Evolutionary conservation across 2,329 filamentous ascomycete species (phyloP).

Genomic region (Apiospora rasikravindrae): DNA sequence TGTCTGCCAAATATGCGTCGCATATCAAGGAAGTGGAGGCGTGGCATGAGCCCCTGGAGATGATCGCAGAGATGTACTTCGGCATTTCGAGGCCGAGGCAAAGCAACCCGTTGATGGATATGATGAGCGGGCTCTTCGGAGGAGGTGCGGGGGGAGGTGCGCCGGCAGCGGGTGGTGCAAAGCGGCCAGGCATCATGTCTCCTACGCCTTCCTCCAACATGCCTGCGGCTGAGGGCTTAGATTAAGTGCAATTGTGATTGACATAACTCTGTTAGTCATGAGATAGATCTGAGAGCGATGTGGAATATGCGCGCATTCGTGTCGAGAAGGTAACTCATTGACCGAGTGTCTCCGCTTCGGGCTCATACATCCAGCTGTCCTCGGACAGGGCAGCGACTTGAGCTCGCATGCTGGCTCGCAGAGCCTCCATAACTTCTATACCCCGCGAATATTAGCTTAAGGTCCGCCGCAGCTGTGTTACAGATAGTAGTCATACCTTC

Average conservation of each 20-base stretch:
- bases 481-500: constrained; percentile 57
- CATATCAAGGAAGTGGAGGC: constrained; percentile 77
- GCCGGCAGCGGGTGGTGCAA: constrained; percentile 33
- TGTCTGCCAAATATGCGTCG: constrained; percentile 79
- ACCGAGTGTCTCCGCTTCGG: constrained; percentile 58
- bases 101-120: constrained; percentile 92
- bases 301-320: constrained; percentile 2
- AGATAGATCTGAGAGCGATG: background rate
- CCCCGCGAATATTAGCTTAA: constrained; percentile 3
- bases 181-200: constrained; percentile 49
- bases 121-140: constrained; percentile 96
- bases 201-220: constrained; percentile 45
- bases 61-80: constrained; percentile 97
- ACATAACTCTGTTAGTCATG: background rate
- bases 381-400: constrained; percentile 78
- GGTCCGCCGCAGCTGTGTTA: background rate
- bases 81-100: constrained; percentile 86
- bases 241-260: constrained; percentile 45
- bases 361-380: constrained; percentile 91
- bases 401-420: constrained; percentile 71
- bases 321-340: constrained; percentile 33
- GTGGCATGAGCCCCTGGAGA: constrained; percentile 84
- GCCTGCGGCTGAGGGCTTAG: constrained; percentile 64
- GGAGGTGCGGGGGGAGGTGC: constrained; percentile 68
- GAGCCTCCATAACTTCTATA: constrained; percentile 69